Conservation (phyloP, 106 monocot genomes). For the Posidonia australis region DNA sequence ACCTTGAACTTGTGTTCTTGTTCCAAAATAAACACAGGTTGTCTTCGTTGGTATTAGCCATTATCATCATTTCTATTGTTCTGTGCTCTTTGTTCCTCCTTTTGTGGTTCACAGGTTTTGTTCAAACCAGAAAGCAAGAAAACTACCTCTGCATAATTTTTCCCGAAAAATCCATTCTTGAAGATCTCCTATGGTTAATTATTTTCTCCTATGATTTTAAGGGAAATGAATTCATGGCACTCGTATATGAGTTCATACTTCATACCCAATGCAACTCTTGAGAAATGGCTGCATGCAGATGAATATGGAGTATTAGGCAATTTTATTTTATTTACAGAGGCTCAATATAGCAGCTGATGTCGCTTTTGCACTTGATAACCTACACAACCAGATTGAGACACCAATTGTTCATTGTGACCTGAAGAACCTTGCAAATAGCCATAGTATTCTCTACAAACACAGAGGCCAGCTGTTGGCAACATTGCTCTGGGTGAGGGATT, state of each 20-base stretch:
- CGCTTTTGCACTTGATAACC: constrained; percentile 25
- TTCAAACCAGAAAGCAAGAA: not conserved
- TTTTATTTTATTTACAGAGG: constrained; percentile 2
- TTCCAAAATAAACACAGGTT: not conserved
- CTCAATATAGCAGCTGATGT: constrained; percentile 18
- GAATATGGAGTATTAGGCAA: not conserved
- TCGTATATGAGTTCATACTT: constrained; percentile 6
- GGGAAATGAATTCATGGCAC: constrained; percentile 8
- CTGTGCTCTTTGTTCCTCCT: not conserved
- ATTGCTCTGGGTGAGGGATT: constrained; percentile 55
- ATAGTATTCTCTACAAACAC: constrained; percentile 18
- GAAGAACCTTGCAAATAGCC: constrained; percentile 34
- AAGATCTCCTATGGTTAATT: constrained; percentile 3
- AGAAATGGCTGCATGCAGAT: not conserved
- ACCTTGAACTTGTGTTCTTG: not conserved
- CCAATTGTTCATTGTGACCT: constrained; percentile 30
- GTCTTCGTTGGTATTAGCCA: not conserved
- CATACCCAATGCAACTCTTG: constrained; percentile 2
- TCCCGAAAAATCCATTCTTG: not conserved
- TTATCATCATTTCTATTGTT: not conserved
- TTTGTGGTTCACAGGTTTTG: not conserved
- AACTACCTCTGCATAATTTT: not conserved
- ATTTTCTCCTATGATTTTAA: not conserved
- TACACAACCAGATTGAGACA: constrained; percentile 16
- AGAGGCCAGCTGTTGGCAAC: constrained; percentile 33